A percentile compares a stretch with the other conserved stretches of the same genome.
These are phyloP conservation scores for Cystobasidium tubakii DNA, from an alignment of 768 basidiomycete species.

Conservation along the genomic window DNA sequence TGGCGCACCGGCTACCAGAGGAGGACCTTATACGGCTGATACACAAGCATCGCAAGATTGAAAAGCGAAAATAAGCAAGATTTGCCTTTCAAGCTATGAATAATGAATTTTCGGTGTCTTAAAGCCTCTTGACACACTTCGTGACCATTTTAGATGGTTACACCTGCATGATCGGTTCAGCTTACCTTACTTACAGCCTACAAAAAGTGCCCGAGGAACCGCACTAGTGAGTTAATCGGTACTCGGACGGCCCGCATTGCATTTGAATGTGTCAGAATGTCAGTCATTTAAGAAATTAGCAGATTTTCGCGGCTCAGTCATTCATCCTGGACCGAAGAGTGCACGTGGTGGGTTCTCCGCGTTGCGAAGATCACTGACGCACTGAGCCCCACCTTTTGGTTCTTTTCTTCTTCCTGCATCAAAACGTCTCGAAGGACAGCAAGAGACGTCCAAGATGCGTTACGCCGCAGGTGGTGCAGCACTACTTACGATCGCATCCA, in stretches of 20 bases:
- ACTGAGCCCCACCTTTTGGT: not conserved
- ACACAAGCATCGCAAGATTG: too few species aligned
- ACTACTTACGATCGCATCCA: not conserved
- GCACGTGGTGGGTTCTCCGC: not conserved
- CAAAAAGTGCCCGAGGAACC: slow-evolving; percentile 3
- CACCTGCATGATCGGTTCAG: not conserved
- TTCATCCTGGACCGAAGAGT: not conserved
- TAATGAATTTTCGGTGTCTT: too few species aligned
- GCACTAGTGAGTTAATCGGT: not conserved
- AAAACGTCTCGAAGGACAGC: not conserved
- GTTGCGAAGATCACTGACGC: too few species aligned
- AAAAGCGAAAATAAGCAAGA: too few species aligned
- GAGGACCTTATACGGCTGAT: too few species aligned
- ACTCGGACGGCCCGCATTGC: not conserved
- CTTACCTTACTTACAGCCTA: not conserved
- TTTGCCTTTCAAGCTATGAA: too few species aligned
- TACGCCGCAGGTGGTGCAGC: not conserved
- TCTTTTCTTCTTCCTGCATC: not conserved
- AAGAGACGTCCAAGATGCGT: not conserved
- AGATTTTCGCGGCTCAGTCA: not conserved
- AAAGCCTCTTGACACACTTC: too few species aligned
- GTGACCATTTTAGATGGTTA: too few species aligned
- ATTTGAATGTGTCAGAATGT: not conserved
- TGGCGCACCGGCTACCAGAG: too few species aligned
- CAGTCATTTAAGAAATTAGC: too few species aligned